These are phyloP conservation scores for Barbatosphaeria neglecta DNA, from an alignment of 495 filamentous ascomycete species.

Conservation along the genomic window DNA sequence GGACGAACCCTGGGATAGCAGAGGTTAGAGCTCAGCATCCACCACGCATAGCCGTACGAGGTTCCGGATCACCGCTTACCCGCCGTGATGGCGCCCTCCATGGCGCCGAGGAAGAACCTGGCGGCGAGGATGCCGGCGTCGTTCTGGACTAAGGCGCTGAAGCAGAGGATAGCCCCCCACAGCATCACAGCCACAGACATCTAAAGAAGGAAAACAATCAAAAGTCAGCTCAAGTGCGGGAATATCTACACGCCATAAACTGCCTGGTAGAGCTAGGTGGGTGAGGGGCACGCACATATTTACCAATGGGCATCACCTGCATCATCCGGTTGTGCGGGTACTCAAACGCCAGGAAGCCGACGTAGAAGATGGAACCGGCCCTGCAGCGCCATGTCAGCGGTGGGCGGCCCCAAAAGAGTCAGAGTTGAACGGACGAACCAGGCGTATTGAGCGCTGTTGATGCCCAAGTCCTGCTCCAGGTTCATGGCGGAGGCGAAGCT, in stretches of 20 bases:
- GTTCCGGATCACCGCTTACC: constrained; percentile 8
- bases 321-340: constrained; percentile 45
- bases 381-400: background rate
- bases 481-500: constrained; percentile 33
- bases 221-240: background rate
- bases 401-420: constrained; percentile 7
- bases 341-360: constrained; percentile 47
- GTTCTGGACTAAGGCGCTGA: constrained; percentile 18
- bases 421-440: constrained; percentile 34
- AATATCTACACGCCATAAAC: constrained; percentile 7
- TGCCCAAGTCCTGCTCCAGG: constrained; percentile 36
- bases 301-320: constrained; percentile 41
- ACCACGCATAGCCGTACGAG: background rate
- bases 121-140: constrained; percentile 28
- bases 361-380: constrained; percentile 33
- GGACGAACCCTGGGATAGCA: background rate
- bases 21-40: background rate
- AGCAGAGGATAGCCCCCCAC: constrained; percentile 31
- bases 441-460: constrained; percentile 17
- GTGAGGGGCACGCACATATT: constrained; percentile 26
- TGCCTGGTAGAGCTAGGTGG: background rate
- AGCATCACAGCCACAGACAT: constrained; percentile 5
- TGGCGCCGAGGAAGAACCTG: constrained; percentile 30
- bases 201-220: background rate
- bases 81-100: constrained; percentile 45